Evolutionary conservation across 257 asterid species (phyloP).

Genomic region (Gentiana straminea): DNA sequence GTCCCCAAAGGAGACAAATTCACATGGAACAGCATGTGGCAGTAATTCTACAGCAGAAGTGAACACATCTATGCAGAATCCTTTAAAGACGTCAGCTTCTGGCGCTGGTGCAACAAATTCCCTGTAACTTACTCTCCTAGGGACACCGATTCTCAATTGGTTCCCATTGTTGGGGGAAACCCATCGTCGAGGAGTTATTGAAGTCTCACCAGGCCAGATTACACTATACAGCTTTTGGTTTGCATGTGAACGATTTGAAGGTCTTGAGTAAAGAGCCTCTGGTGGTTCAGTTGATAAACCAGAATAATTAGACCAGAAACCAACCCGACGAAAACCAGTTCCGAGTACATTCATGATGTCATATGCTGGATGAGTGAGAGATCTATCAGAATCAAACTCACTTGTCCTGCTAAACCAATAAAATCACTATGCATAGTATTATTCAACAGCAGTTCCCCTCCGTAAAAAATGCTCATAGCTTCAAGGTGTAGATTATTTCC

Average conservation of each 20-base stretch:
- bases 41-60: constrained; percentile 68
- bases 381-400: constrained; percentile 51
- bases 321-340: constrained; percentile 62
- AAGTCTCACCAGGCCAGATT: constrained; percentile 84
- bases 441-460: constrained; percentile 60
- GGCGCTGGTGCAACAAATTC: constrained; percentile 71
- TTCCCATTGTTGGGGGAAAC: constrained; percentile 83
- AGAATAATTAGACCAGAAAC: constrained; percentile 81
- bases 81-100: constrained; percentile 52
- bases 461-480: constrained; percentile 60
- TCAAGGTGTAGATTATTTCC: too few species aligned
- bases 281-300: constrained; percentile 66
- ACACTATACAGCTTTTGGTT: constrained; percentile 42
- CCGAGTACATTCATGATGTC: constrained; percentile 76
- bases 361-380: constrained; percentile 56
- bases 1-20: constrained; percentile 67
- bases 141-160: constrained; percentile 72
- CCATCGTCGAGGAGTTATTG: constrained; percentile 86
- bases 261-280: constrained; percentile 35
- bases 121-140: constrained; percentile 54
- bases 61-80: constrained; percentile 89
- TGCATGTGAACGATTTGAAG: constrained; percentile 43
- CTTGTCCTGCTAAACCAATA: constrained; percentile 60
- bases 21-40: constrained; percentile 82
- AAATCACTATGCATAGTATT: constrained; percentile 47